phyloP scores from a whole-genome alignment of 345 rosid genomes.

The Cardamine resedifolia region DNA sequence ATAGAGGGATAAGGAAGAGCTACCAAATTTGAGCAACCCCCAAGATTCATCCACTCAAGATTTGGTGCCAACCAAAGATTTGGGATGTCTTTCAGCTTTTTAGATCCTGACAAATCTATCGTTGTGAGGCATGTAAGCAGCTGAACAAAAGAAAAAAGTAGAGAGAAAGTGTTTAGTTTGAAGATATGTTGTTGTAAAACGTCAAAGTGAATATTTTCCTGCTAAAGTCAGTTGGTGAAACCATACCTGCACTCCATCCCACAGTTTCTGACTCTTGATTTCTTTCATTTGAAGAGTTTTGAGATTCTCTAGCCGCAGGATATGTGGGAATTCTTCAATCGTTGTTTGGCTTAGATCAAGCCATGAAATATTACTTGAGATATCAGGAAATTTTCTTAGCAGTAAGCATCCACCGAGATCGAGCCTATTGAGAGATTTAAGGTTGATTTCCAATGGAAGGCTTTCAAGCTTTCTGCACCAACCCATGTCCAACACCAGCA shows the following conservation, averaged over 20 bases:
- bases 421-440: not conserved
- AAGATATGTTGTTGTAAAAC: not conserved
- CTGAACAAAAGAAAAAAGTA: not conserved
- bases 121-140: not conserved
- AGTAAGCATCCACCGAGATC: not conserved
- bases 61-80: not conserved
- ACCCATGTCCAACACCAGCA: not conserved
- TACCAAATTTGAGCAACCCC: not conserved
- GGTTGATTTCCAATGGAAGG: not conserved
- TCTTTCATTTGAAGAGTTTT: not conserved
- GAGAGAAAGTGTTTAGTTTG: not conserved
- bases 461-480: not conserved
- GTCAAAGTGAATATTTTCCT: too few relatives aligned
- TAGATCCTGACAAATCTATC: not conserved
- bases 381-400: not conserved
- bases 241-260: slow-evolving; percentile 13
- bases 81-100: not conserved
- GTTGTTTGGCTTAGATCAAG: not conserved
- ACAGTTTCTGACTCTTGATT: slow-evolving; percentile 13
- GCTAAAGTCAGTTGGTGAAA: not conserved
- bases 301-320: not conserved
- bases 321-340: not conserved
- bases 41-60: not conserved
- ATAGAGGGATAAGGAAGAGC: not conserved
- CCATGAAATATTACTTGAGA: not conserved